phyloP scores from a whole-genome alignment of 176 grass and related monocot genomes.

The Rhynchospora tenuis region DNA sequence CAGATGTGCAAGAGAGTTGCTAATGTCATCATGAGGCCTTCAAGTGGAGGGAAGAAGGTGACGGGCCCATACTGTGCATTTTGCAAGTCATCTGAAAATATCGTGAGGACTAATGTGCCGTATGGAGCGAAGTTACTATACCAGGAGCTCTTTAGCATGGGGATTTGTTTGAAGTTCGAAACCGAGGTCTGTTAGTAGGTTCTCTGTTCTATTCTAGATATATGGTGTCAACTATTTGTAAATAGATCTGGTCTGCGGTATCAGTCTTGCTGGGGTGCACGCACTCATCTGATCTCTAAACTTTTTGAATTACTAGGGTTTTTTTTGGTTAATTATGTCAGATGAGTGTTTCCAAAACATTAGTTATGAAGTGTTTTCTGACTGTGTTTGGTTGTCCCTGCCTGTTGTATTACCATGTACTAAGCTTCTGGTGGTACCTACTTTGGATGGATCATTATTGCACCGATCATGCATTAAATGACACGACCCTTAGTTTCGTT shows the following conservation, averaged over 20 bases:
- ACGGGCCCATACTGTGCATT: constrained; percentile 68
- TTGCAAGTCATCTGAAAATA: constrained; percentile 62
- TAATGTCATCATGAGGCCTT: constrained; percentile 56
- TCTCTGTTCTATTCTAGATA: not conserved
- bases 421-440: not conserved
- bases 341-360: not conserved
- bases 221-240: not conserved
- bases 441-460: not conserved
- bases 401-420: not conserved
- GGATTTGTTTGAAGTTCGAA: constrained; percentile 88
- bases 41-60: constrained; percentile 53
- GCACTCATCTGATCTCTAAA: not conserved
- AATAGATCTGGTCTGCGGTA: not conserved
- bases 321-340: not conserved
- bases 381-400: too few relatives aligned
- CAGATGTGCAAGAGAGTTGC: constrained; percentile 42
- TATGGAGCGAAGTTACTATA: constrained; percentile 88
- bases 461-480: not conserved
- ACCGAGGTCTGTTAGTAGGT: constrained; percentile 58
- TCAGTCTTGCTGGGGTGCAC: not conserved
- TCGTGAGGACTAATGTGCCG: constrained; percentile 62
- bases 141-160: constrained; percentile 92
- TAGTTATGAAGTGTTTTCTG: not conserved
- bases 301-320: not conserved
- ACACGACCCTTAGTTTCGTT: not conserved